Base-by-base conservation (phyloP, 1,139 yeast genomes). In the Scheffersomyces segobiensis region DNA sequence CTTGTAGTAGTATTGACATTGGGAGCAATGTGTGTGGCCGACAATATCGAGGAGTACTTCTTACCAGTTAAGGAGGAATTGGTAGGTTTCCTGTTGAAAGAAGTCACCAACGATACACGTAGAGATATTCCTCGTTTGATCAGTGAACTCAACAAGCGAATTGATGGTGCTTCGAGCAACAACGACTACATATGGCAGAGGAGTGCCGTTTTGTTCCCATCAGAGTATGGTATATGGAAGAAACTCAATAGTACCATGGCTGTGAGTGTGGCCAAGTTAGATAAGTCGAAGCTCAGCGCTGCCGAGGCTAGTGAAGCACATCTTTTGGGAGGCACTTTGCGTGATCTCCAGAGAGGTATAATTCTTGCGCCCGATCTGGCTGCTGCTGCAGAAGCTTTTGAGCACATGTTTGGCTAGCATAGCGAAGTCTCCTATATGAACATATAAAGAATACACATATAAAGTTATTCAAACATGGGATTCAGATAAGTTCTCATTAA, bases 21-120 rank as follows among this genome's bases (percentile, higher is more conserved):
- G 53, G 97, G 97, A 5, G 95, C 96, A 0, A 87, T 93, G 52
- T 87, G 96, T 0, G 71, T 93, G 5, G 80, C 86, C 18, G 93
- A 91, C 55, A 76, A 83, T 54, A 76, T 86, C 62, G 79, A 76
- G 0, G 92, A 89, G 39, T 81, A 90, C 63, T 74, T 84, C 52
- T 84, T 80, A 1, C 87, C 96, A 0, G 83, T 91, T 20, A 82
- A 82, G 56, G 89, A 87, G 26, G 97, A 92, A 69, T 75, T 93
- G 52, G 78, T 76, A 24, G 74, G 79, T 0, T 71, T 91, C 52
- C 71, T 87, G 2, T 69, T 88, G 50, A 67, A 70, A 0, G 84
- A 81, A 42, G 67, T 87, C 48, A 75, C 81, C 10, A 70, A 71
- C 1, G 96, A 89, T 63, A 73, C 79, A 0, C 79, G 79, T 62